Evolutionary conservation across 306 rosid species (phyloP).

Genomic region (Cicer yamashitae): DNA sequence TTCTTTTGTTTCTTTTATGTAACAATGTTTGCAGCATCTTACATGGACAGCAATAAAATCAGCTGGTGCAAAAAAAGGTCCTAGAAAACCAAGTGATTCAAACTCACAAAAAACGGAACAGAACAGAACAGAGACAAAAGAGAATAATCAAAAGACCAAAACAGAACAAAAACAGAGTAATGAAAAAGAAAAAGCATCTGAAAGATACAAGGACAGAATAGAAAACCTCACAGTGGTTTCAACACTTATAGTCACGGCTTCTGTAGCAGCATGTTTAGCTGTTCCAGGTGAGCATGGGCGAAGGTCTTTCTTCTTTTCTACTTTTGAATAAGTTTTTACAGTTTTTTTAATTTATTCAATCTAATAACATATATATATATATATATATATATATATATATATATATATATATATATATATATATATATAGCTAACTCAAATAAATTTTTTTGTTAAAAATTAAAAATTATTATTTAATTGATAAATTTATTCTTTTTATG

Average conservation of each 20-base stretch:
- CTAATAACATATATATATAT: too few species aligned
- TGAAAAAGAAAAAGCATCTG: neutral
- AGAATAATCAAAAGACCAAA: neutral
- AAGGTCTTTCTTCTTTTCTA: too few species aligned
- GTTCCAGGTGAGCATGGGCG: conserved; percentile 23
- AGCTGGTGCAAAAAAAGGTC: neutral
- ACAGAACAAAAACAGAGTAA: neutral
- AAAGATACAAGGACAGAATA: neutral
- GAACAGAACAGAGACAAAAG: neutral
- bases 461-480: too few species aligned
- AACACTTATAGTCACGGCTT: conserved; percentile 35
- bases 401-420: too few species aligned
- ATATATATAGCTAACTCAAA: too few species aligned
- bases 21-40: conserved; percentile 30
- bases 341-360: too few species aligned
- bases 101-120: neutral
- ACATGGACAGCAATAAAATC: conserved; percentile 30
- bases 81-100: neutral
- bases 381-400: too few species aligned
- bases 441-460: too few species aligned
- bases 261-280: conserved; percentile 49
- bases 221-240: conserved; percentile 41
- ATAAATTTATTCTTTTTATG: too few species aligned
- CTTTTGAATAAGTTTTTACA: too few species aligned
- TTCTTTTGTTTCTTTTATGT: neutral